These are phyloP conservation scores for Saccharomycopsis fodiens DNA, from an alignment of 805 yeast genomes.

Conservation along the genomic window DNA sequence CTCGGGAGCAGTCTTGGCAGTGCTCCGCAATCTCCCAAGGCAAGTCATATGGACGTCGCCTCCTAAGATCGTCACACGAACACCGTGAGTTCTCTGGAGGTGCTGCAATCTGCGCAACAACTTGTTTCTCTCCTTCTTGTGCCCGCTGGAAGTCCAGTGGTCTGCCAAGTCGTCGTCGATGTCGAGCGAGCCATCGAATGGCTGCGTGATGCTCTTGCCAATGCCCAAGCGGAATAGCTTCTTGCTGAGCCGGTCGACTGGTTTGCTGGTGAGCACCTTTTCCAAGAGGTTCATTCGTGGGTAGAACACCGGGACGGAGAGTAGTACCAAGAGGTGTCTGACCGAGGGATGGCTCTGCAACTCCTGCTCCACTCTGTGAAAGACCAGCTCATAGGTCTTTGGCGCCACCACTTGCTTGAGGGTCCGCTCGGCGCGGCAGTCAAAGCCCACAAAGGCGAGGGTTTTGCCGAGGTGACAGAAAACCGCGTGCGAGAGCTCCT, in stretches of 20 bases:
- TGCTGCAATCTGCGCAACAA: conserved; percentile 54
- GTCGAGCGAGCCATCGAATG: conserved; percentile 87
- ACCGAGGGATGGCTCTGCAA: conserved; percentile 45
- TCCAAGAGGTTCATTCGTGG: conserved; percentile 93
- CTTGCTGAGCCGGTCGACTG: conserved; percentile 1
- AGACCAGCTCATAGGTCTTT: conserved; percentile 52
- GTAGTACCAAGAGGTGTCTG: conserved; percentile 70
- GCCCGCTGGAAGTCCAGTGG: conserved; percentile 91
- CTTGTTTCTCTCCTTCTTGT: conserved; percentile 75
- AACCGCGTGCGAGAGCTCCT: conserved; percentile 56
- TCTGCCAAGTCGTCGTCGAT: conserved; percentile 89
- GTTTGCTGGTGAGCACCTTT: conserved; percentile 45
- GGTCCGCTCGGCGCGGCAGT: conserved; percentile 88
- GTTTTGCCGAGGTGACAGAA: conserved; percentile 68
- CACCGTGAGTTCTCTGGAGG: conserved; percentile 55
- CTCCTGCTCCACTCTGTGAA: conserved; percentile 52
- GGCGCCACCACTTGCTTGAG: conserved; percentile 45
- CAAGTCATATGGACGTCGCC: conserved; percentile 95
- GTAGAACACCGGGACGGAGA: conserved; percentile 93
- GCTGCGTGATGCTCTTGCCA: conserved; percentile 72
- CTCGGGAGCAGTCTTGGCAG: conserved; percentile 26
- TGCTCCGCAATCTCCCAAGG: conserved; percentile 65
- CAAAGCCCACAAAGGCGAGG: conserved; percentile 69
- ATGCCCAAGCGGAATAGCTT: conserved; percentile 23
- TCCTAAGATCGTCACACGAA: conserved; percentile 73